Evolutionary conservation across 2,329 filamentous ascomycete genomes (phyloP), one percentile per base, ranked within the genome.

Genomic region (Monilinia aucupariae): DNA sequence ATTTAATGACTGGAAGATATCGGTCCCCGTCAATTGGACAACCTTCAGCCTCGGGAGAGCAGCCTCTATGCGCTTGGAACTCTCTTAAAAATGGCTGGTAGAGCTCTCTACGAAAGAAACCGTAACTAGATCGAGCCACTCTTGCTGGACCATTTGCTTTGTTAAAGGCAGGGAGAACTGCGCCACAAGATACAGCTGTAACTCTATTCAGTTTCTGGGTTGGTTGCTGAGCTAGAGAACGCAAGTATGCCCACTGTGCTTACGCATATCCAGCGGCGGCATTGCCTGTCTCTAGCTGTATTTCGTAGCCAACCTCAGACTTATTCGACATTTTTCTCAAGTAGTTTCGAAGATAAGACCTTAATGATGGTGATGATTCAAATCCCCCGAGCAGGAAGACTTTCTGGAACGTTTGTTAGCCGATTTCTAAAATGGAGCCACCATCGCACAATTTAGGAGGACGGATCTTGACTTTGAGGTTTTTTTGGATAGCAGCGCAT

Each of bases 351-450:
- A 70, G 25, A 32, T 43, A 56, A 10, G 39, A 50, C 9, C 43
- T 32, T 32, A 62, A 27, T 8, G 67, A 67, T 22, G 66, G 68
- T 10, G 66, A 64, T 9, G 49, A 63, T 2, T 64, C 67, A 64
- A 71, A 71, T 64, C 71, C 66, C 13, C 68, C 67, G 12, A 69
- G 62, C 9, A 71, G 50, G 17, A 67, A 68, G 3, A 69, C 66
- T 65, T 68, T 70, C 68, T 69, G 17, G 2, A 4, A 15, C 1
- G 5, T 22, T 6, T n/a, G 15, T 54, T 47, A 61, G 27, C 43
- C 20, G 8, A 34, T 47, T 34, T 3, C 30, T 6, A 0, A 41
- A n/a, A 15, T 37, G 25, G 37, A 22, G 9, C 2, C 13, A 25
- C 2, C 20, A 25, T 34, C 8, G 5, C 13, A 4, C 37, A 45